Percentiles rank a stretch among this genome's conserved stretches.
These are phyloP conservation scores for Heterobasidion occidentale DNA, from an alignment of 1,284 basidiomycete species.

Conservation along the genomic window DNA sequence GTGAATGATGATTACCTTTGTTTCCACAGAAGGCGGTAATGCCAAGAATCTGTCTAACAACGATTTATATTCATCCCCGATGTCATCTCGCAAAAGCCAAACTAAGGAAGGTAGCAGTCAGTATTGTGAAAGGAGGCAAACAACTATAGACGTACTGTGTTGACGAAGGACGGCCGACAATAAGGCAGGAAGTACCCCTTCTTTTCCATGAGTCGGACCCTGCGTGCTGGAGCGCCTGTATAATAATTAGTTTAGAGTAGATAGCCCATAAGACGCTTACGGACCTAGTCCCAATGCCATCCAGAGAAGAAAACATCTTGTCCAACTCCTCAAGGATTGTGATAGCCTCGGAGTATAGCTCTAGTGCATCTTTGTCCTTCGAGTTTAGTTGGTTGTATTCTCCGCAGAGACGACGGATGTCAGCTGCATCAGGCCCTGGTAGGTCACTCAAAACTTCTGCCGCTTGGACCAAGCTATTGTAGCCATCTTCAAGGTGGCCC, in stretches of 20 bases:
- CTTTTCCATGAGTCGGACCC: constrained; percentile 22
- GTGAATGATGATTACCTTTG: not conserved
- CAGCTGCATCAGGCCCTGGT: constrained; percentile 49
- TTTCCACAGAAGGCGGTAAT: constrained; percentile 39
- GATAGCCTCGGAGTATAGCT: constrained; percentile 46
- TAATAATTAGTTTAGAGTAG: not conserved
- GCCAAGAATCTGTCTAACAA: constrained; percentile 53
- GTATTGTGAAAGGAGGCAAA: not conserved
- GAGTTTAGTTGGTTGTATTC: constrained; percentile 46
- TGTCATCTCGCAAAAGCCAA: constrained; percentile 63
- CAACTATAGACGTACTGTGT: constrained; percentile 49
- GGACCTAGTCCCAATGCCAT: constrained; percentile 37
- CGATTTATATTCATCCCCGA: constrained; percentile 44
- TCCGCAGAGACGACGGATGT: constrained; percentile 55
- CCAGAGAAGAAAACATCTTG: constrained; percentile 41
- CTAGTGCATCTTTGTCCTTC: constrained; percentile 37
- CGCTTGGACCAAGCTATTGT: constrained; percentile 45
- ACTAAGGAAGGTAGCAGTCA: constrained; percentile 33
- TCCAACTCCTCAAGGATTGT: constrained; percentile 53
- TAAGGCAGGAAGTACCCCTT: constrained; percentile 55
- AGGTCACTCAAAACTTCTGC: constrained; percentile 34
- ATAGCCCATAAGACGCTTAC: constrained; percentile 5
- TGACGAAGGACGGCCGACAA: constrained; percentile 64
- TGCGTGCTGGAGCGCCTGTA: constrained; percentile 24
- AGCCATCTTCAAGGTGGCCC: constrained; percentile 47